Evolutionary conservation across 83 land plant genomes (phyloP), one percentile per base, ranked within the genome.

Genomic region (Thuja plicata): DNA sequence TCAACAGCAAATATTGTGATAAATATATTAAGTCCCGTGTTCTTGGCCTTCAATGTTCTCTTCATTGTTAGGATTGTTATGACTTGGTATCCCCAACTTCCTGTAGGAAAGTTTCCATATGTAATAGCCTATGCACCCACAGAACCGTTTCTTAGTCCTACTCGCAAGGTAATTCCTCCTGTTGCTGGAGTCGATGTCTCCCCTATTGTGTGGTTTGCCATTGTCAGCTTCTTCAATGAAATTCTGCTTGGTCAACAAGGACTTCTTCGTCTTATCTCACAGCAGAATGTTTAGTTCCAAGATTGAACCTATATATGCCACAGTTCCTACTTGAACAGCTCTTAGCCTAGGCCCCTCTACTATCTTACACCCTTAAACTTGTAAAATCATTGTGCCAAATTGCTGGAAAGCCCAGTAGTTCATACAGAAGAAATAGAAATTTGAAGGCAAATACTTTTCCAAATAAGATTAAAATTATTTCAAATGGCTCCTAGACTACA

Each of bases 71-170:
- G 99, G 87, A 96, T 98, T 89, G 97, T 98, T 11, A 97, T 98
- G 99, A 95, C 98, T 0, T 97, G 99, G 99, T 98, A 98, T 94
- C 99, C 99, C 2, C 95, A 95, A 88, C 94, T 99, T 13, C 99
- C 99, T 0, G 97, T 97, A 37, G 94, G 90, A 40, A 94, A 96
- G 90, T 95, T 99, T 89, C 99, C 99, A 0, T 99, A 95, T 89
- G 94, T 96, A 12, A 88, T 99, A 19, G 99, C 97, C n/a, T 97
- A 94, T 91, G 98, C 97, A 24, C 99, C 99, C 6, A 99, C 98
- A 0, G 98, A 97, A 84, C 99, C 98, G 43, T 76, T 99, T 66
- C 94, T 97, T 6, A 91, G 84, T 27, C 94, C 91, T 13, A 97
- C 99, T 1, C 86, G 99, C 85, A 96, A 94, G 90, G 85, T 97